Evolutionary conservation across 2,329 filamentous ascomycete species (phyloP).

Genomic region (Emmonsiellopsis sp.): DNA sequence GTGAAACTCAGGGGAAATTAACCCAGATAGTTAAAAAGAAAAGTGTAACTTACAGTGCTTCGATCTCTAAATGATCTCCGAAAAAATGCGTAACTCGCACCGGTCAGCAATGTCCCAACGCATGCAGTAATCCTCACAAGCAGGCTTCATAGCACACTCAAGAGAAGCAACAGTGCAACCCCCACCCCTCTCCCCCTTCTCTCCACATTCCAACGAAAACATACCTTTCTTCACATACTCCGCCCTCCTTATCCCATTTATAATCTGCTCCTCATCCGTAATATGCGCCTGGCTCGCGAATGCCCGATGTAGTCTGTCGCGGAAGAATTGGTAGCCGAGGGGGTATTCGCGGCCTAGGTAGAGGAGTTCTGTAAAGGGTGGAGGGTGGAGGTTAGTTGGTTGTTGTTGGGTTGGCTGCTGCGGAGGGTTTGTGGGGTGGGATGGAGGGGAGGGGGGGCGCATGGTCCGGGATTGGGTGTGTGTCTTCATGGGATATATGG

Average conservation of each 20-base stretch:
- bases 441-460: neutral
- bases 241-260: slow-evolving; percentile 63
- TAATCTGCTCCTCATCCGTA: slow-evolving; percentile 65
- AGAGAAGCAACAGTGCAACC: neutral
- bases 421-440: too few relatives aligned
- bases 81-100: too few relatives aligned
- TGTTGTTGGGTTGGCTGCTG: too few relatives aligned
- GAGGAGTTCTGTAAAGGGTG: slow-evolving; percentile 59
- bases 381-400: neutral
- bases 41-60: slow-evolving; percentile 64
- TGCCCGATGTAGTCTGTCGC: slow-evolving; percentile 69
- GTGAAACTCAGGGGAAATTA: neutral
- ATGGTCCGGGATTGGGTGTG: too few relatives aligned
- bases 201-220: neutral
- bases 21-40: neutral
- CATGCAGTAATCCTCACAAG: neutral
- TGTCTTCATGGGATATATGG: too few relatives aligned
- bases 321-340: slow-evolving; percentile 73
- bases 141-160: too few relatives aligned
- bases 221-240: slow-evolving; percentile 86
- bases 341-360: slow-evolving; percentile 81
- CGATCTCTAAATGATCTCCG: slow-evolving; percentile 57
- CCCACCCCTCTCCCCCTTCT: neutral
- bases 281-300: slow-evolving; percentile 68
- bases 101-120: too few relatives aligned